phyloP scores from a whole-genome alignment of 768 basidiomycete species.

The Pleurotus salmoneostramineus region DNA sequence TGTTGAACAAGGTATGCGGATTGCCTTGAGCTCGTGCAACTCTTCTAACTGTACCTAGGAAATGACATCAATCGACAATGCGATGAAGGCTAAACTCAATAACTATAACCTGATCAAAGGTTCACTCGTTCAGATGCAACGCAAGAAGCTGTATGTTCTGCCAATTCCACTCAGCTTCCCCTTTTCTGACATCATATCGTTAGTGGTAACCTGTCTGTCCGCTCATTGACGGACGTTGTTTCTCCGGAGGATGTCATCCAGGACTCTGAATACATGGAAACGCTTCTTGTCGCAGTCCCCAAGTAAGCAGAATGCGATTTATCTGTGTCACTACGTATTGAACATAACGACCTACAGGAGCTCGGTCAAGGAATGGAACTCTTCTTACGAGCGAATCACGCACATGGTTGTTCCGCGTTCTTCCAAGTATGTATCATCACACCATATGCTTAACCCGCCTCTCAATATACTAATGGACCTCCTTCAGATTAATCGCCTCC shows the following conservation, averaged over 20 bases:
- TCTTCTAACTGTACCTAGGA: constrained; percentile 50
- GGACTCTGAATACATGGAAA: constrained; percentile 93
- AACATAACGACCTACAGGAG: constrained; percentile 43
- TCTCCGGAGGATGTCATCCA: constrained; percentile 76
- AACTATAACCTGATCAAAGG: constrained; percentile 95
- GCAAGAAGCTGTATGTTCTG: constrained; percentile 77
- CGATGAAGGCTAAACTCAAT: constrained; percentile 87
- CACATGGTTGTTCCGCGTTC: constrained; percentile 93
- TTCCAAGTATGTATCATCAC: constrained; percentile 54
- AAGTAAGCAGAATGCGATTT: constrained; percentile 50
- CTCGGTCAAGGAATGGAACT: constrained; percentile 82
- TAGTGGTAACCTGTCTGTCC: constrained; percentile 93
- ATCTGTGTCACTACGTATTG: constrained; percentile 7
- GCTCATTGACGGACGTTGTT: constrained; percentile 83
- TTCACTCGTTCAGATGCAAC: constrained; percentile 84
- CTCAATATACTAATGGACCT: background rate
- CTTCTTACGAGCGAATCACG: constrained; percentile 83
- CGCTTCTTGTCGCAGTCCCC: constrained; percentile 89
- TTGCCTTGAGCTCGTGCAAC: background rate
- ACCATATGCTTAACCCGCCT: constrained; percentile 10
- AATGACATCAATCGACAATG: constrained; percentile 90
- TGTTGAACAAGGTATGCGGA: constrained; percentile 68
- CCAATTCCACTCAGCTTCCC: constrained; percentile 2
- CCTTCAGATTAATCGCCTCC: constrained; percentile 59
- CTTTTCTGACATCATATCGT: constrained; percentile 9